phyloP scores from a whole-genome alignment of 176 grass and related monocot species.

The Echinochloa phyllopogon region DNA sequence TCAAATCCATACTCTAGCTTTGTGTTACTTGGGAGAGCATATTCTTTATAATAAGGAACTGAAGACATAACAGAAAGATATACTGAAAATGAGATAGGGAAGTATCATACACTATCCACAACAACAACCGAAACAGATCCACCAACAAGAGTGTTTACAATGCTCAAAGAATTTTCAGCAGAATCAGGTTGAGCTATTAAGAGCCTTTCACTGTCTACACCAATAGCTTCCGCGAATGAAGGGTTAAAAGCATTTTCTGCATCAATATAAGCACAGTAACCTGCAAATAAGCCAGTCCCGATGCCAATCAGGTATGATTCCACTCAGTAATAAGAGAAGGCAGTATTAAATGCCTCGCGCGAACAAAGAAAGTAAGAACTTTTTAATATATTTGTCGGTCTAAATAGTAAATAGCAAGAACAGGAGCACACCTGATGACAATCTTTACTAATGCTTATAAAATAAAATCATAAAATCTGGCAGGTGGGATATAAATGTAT shows the following conservation, averaged over 20 bases:
- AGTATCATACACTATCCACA: constrained; percentile 83
- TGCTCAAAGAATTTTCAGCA: constrained; percentile 95
- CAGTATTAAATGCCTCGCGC: neutral
- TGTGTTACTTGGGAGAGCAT: constrained; percentile 17
- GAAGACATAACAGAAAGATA: constrained; percentile 13
- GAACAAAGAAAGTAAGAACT: neutral
- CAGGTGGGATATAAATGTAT: neutral
- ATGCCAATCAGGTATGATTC: constrained; percentile 30
- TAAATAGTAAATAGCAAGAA: neutral
- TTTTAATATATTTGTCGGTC: neutral
- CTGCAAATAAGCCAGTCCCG: constrained; percentile 57
- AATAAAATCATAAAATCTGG: constrained; percentile 11
- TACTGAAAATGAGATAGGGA: constrained; percentile 12
- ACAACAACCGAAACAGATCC: constrained; percentile 90
- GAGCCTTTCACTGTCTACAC: constrained; percentile 81
- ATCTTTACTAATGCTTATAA: constrained; percentile 3
- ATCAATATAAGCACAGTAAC: constrained; percentile 94
- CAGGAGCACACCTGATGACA: neutral
- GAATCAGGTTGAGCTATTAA: constrained; percentile 74
- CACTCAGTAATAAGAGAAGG: constrained; percentile 10
- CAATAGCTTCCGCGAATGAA: constrained; percentile 77
- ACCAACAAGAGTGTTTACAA: constrained; percentile 90
- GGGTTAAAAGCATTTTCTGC: constrained; percentile 84
- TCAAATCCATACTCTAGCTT: neutral
- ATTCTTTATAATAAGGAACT: constrained; percentile 4